These are phyloP conservation scores for Edaphochlamys debaryana DNA, from an alignment of 139 green algal genomes.

Conservation along the genomic window DNA sequence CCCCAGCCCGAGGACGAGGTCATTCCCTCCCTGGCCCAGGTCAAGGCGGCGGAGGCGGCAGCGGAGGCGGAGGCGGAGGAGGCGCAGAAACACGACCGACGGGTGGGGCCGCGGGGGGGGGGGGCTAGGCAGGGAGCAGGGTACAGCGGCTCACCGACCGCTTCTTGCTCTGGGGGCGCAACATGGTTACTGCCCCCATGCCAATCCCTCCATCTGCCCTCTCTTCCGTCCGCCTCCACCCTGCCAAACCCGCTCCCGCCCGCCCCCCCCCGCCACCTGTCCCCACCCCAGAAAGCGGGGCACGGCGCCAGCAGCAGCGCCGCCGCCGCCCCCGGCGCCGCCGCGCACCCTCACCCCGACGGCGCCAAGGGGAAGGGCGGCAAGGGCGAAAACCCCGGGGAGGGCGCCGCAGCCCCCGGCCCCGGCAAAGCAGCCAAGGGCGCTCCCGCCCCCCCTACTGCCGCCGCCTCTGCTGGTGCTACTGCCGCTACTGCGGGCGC, in stretches of 20 bases:
- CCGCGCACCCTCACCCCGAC: no score
- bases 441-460: not conserved
- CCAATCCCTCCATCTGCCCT: no score
- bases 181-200: no score
- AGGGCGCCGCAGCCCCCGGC: not conserved
- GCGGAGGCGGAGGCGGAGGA: constrained; percentile 25
- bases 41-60: constrained; percentile 39
- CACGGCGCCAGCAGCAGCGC: constrained; percentile 28
- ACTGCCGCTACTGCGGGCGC: not conserved
- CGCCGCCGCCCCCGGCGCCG: not conserved
- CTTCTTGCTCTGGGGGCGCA: no score
- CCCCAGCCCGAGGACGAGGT: constrained; percentile 64
- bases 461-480: no score
- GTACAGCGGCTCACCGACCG: not conserved
- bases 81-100: not conserved
- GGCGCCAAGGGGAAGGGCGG: constrained; percentile 5
- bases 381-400: constrained; percentile 29
- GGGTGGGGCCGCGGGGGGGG: no score
- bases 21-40: constrained; percentile 59
- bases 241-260: no score
- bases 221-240: no score
- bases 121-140: no score
- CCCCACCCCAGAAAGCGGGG: constrained; percentile 4
- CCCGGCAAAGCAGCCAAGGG: not conserved
- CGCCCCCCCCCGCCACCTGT: no score